Evolutionary conservation across 1,284 basidiomycete genomes (phyloP).

Genomic region (Mycocalia duriaeana): DNA sequence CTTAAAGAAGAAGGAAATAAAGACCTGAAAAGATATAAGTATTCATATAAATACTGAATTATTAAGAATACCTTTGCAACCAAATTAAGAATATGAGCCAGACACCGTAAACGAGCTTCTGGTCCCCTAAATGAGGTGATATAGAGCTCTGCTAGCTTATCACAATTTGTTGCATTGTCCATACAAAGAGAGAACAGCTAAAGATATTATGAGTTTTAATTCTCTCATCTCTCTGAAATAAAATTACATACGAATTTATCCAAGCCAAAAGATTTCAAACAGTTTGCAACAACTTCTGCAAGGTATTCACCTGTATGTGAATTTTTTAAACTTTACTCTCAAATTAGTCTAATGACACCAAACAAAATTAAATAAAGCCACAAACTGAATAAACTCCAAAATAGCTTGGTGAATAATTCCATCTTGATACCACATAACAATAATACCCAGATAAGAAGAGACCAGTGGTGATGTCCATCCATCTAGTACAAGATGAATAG

Average conservation of each 20-base stretch:
- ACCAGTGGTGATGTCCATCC: slow-evolving; percentile 23
- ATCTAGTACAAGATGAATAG: slow-evolving; percentile 24
- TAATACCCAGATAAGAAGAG: slow-evolving; percentile 21
- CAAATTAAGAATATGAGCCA: neutral
- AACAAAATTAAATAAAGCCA: neutral
- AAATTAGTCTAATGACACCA: neutral
- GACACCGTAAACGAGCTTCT: neutral
- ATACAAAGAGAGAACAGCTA: neutral
- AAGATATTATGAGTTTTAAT: slow-evolving; percentile 2
- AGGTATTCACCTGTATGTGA: slow-evolving; percentile 25
- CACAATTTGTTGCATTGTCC: neutral
- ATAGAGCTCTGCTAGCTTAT: neutral
- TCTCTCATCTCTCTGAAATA: neutral
- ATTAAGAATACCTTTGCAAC: neutral
- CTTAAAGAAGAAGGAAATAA: slow-evolving; percentile 7
- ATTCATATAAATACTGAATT: neutral
- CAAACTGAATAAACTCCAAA: slow-evolving; percentile 25
- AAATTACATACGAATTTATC: slow-evolving; percentile 15
- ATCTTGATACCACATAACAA: slow-evolving; percentile 21
- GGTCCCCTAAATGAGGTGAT: neutral
- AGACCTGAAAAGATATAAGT: neutral
- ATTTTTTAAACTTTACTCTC: slow-evolving; percentile 16
- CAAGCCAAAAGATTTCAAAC: slow-evolving; percentile 21
- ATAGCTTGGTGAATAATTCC: slow-evolving; percentile 19
- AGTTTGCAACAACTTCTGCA: slow-evolving; percentile 18